Evolutionary conservation across 495 filamentous ascomycete genomes (phyloP), one percentile per base, ranked within the genome.

Genomic region (Hypomontagnella submonticulosa): DNA sequence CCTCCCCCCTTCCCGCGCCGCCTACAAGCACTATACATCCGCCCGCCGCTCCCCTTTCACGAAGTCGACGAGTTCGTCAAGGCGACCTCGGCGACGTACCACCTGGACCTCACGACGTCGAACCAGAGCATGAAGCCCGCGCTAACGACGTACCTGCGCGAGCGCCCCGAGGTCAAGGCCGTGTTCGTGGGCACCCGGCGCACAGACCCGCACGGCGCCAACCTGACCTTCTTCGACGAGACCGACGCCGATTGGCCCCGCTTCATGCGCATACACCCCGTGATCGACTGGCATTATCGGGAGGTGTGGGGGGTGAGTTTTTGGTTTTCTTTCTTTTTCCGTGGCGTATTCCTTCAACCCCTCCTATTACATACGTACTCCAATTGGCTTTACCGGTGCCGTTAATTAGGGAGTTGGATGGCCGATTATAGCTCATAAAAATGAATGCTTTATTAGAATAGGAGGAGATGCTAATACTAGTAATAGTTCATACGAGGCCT

Each of bases 211-310:
- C 93, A 98, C 67, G 93, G 95, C 2, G 87, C 84, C 54, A 77
- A 81, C 27, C 70, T 99, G 67, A 88, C 81, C 6, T 85, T 89
- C 73, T 98, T 98, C 71, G 89, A 96, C 71, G 81, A 77, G 52
- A 99, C 95, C 4, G 95, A 99, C 79, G 76, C 83, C 23, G 95
- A 89, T 3, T 99, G 95, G 95, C 96, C 95, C 19, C 77, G 83
- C 55, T 97, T 99, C 70, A 93, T 98, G 88, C 83, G 95, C 43
- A 81, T 97, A 38, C 92, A 98, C 79, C 95, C 95, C 0, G 90
- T 99, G 7, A 92, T 99, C 71, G 95, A 98, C 71, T 97, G 95
- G 96, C 90, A 94, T 74, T 99, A 97, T 78, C 87, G 86, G 12
- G 94, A 98, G 75, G 93, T 99, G 57, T 97, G 95, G 96, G 84